Conservation (phyloP, 495 filamentous ascomycete species). For the Neurospora sp. region DNA sequence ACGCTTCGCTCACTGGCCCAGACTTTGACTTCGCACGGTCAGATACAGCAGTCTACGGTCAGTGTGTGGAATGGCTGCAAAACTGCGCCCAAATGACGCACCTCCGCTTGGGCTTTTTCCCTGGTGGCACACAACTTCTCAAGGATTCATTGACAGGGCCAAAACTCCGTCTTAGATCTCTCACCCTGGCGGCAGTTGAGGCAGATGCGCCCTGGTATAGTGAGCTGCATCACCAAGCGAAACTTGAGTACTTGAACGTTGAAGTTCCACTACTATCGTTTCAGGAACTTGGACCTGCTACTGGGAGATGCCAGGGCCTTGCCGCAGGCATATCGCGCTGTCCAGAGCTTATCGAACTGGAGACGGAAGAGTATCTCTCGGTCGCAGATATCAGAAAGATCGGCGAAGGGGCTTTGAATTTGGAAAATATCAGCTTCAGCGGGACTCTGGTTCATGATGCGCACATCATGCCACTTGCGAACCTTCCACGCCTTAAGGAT, state of each 20-base stretch:
- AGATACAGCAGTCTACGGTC: slow-evolving; percentile 31
- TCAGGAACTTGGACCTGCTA: slow-evolving; percentile 14
- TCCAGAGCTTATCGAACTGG: slow-evolving; percentile 17
- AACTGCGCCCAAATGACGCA: slow-evolving; percentile 43
- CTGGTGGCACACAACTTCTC: slow-evolving; percentile 40
- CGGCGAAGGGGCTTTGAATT: slow-evolving; percentile 24
- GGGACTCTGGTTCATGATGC: slow-evolving; percentile 43
- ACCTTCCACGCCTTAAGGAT: slow-evolving; percentile 28
- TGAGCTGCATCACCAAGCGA: slow-evolving; percentile 16
- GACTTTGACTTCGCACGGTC: background rate
- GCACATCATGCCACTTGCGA: slow-evolving; percentile 32
- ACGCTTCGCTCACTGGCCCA: slow-evolving; percentile 14
- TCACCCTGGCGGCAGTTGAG: slow-evolving; percentile 13
- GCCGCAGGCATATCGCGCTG: slow-evolving; percentile 34
- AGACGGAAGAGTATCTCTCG: slow-evolving; percentile 15
- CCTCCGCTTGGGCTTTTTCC: slow-evolving; percentile 41
- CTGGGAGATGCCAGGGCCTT: slow-evolving; percentile 19
- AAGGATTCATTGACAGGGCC: slow-evolving; percentile 36
- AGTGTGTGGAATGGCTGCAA: slow-evolving; percentile 42
- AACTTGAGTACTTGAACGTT: slow-evolving; percentile 25
- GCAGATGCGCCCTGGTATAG: slow-evolving; percentile 8
- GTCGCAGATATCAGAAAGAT: slow-evolving; percentile 8
- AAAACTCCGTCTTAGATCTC: slow-evolving; percentile 14
- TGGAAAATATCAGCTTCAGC: slow-evolving; percentile 48
- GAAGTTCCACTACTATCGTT: slow-evolving; percentile 45